Evolutionary conservation across 176 grass and related monocot species (phyloP).

Genomic region (Phoenix dactylifera): DNA sequence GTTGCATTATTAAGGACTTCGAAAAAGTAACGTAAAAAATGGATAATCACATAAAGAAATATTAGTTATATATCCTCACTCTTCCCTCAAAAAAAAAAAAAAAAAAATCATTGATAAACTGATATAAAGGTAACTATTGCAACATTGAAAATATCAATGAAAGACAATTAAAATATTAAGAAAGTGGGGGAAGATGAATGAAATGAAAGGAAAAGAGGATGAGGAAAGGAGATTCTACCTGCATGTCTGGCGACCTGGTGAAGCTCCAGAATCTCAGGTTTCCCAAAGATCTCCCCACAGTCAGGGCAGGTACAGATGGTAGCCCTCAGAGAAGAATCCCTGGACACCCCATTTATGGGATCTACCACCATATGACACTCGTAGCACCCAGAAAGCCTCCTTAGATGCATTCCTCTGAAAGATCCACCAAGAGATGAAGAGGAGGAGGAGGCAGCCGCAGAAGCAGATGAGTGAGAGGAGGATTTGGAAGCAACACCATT

Average conservation of each 20-base stretch:
- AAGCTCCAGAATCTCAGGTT: constrained; percentile 54
- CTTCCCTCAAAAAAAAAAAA: too few relatives aligned
- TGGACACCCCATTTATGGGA: constrained; percentile 39
- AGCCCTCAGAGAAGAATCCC: constrained; percentile 35
- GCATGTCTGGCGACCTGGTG: constrained; percentile 72
- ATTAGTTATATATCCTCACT: too few relatives aligned
- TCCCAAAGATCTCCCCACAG: constrained; percentile 81
- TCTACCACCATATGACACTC: constrained; percentile 92
- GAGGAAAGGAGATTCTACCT: constrained; percentile 22
- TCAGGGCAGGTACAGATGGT: constrained; percentile 64
- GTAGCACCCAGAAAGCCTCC: constrained; percentile 78
- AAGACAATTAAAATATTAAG: too few relatives aligned
- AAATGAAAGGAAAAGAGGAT: not conserved
- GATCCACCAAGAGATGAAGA: constrained; percentile 36
- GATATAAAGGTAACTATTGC: too few relatives aligned
- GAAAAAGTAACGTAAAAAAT: too few relatives aligned
- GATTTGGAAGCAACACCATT: constrained; percentile 9
- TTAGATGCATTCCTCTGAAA: constrained; percentile 60
- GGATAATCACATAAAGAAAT: too few relatives aligned
- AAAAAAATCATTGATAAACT: too few relatives aligned
- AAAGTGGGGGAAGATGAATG: not conserved
- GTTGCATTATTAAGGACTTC: too few relatives aligned
- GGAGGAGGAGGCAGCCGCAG: constrained; percentile 30
- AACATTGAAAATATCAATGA: too few relatives aligned
- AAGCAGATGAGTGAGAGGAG: constrained; percentile 4